Base-by-base conservation (phyloP, 805 yeast genomes). In the Candida mattraensis region DNA sequence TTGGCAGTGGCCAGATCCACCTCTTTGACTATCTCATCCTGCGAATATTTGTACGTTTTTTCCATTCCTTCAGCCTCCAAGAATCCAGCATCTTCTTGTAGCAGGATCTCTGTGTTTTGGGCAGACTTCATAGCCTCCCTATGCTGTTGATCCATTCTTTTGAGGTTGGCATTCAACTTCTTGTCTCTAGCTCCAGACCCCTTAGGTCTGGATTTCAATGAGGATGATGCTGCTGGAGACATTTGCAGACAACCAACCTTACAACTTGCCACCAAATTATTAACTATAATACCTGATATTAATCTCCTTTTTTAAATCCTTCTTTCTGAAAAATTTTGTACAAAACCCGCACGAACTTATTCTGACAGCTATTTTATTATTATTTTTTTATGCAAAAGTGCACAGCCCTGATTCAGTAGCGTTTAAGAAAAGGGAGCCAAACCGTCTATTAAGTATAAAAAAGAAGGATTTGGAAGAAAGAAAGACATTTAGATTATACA, bases 1-100 rank as follows among this genome's bases (percentile, higher is more conserved):
- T 73, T 75, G 11, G 81, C 76, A 0, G 96, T 87, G 3, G 81
- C 61, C 21, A 72, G 67, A 60, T 91, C 98, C 3, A 93, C 96
- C 9, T 75, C 79, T 19, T 74, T 72, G 17, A 66, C 73, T 23
- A 93, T 81, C 33, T 91, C 96, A 10, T 74, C 73, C 58, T 93
- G 99, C 21, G 70, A 76, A 48, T 86, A 86, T 61, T 84, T 86
- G 66, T 68, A 87, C 0, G 99, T 93, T 59, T 78, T 81, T 63
- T 93, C 99, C 89, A 91, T 80, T n/a, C 82, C 82, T 53, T 93
- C 99, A 5, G 96, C 87, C 60, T 93, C 99, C 44, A 93, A 60
- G 52, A 70, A 83, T 29, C 99, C 99, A 4, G 72, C 75, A 18
- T 83, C 82, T 64, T 93, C 98, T 42, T 84, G 86, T 21, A 87